Base-by-base conservation (phyloP, 306 rosid genomes). In the Erythrophleum fordii region DNA sequence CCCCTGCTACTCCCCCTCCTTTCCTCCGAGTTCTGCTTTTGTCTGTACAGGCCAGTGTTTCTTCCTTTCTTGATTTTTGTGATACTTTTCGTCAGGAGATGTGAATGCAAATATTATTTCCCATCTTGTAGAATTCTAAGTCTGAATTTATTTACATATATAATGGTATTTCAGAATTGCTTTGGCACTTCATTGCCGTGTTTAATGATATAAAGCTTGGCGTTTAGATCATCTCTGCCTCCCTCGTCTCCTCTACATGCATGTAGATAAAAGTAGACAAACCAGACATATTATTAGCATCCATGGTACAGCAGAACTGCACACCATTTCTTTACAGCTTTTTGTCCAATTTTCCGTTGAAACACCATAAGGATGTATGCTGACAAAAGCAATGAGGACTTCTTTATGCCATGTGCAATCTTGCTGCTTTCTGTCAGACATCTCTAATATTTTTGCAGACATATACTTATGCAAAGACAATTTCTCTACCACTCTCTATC, bases 381-480 rank as follows among this genome's bases (percentile, higher is more conserved):
- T 55, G 71, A 42, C 72, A 31, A 53, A 60, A 44, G 28, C 77
- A 42, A 81, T 58, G 68, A 67, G 78, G 66, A 55, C 28, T 69
- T 80, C 49, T 77, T 78, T 69, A 34, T 80, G 39, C 46, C 25
- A 72, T 74, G 84, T 52, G 75, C 75, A 55, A 70, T 52, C 73
- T 77, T 73, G 64, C 86, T 59, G 60, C 83, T 75, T 58, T 46
- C 79, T 78, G 89, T 83, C 88, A 83, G 89, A 62, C 42, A 49
- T 81, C 83, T 83, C 84, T 80, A 37, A 51, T 65, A n/a, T 72
- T 58, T 85, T 78, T 72, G 56, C 75, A 76, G 67, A 61, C 73
- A 49, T 55, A 22, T 58, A 56, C 73, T 56, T 60, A 64, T 68
- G 61, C 81, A 17, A 77, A 85, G 71, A 79, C 84, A 78, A 53